These are phyloP conservation scores for Agaricus blazei DNA, from an alignment of 768 basidiomycete genomes.

Conservation along the genomic window DNA sequence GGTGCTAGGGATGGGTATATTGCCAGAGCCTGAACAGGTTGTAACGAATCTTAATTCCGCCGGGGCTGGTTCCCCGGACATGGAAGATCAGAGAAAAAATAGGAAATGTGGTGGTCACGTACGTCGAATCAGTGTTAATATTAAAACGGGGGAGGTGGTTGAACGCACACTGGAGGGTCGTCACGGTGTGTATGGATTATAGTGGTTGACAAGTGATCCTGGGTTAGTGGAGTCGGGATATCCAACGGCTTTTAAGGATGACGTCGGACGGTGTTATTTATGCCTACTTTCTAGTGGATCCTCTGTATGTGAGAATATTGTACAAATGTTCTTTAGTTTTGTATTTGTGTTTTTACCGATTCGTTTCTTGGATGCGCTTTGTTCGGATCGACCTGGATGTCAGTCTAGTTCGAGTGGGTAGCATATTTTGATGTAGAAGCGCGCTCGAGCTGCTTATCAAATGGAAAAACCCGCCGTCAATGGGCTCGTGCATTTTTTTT, in stretches of 20 bases:
- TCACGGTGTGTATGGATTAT: conserved; percentile 8
- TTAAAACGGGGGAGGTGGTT: conserved; percentile 9
- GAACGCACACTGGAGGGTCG: conserved; percentile 8
- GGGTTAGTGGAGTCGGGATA: background rate
- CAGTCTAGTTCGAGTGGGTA: background rate
- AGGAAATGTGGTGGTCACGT: conserved; percentile 7
- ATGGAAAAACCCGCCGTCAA: background rate
- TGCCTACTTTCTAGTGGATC: background rate
- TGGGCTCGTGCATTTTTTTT: no score
- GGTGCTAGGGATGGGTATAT: background rate
- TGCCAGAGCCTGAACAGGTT: background rate
- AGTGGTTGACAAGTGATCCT: conserved; percentile 5
- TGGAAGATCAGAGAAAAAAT: conserved; percentile 1
- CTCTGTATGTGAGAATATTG: background rate
- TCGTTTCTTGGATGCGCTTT: background rate
- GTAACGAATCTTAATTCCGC: background rate
- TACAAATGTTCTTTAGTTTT: background rate
- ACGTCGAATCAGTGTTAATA: conserved; percentile 10
- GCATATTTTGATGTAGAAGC: background rate
- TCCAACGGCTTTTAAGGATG: background rate
- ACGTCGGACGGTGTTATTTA: background rate
- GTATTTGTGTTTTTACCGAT: background rate
- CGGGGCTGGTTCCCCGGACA: background rate
- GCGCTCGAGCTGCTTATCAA: background rate
- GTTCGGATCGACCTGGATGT: background rate